These are phyloP conservation scores for Neonectria magnoliae DNA, from an alignment of 2,329 filamentous ascomycete species.

Conservation along the genomic window DNA sequence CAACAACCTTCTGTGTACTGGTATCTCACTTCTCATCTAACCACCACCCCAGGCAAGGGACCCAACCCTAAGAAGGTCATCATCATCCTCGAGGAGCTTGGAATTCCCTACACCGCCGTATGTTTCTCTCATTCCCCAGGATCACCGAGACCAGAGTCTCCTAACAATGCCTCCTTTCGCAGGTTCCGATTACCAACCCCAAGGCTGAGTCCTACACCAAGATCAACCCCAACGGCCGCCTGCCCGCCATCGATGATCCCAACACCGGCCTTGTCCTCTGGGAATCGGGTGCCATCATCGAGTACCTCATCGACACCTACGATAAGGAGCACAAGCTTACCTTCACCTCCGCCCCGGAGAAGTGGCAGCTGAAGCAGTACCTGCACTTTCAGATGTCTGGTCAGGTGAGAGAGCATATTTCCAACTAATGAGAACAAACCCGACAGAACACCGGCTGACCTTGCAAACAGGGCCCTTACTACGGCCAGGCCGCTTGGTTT, in stretches of 20 bases:
- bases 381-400: slow-evolving; percentile 52
- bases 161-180: not conserved
- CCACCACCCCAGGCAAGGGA: slow-evolving; percentile 29
- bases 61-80: slow-evolving; percentile 48
- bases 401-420: slow-evolving; percentile 37
- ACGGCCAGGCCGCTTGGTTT: slow-evolving; percentile 48
- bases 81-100: slow-evolving; percentile 51
- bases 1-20: not conserved
- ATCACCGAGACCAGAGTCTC: not conserved
- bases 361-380: slow-evolving; percentile 47
- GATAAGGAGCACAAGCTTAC: slow-evolving; percentile 44
- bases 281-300: slow-evolving; percentile 44
- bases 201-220: slow-evolving; percentile 38
- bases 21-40: slow-evolving; percentile 4
- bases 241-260: slow-evolving; percentile 47
- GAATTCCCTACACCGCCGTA: slow-evolving; percentile 47
- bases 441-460: not conserved
- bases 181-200: slow-evolving; percentile 38
- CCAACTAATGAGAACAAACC: not conserved
- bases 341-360: slow-evolving; percentile 39
- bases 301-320: slow-evolving; percentile 41
- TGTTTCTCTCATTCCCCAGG: not conserved
- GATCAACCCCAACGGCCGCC: slow-evolving; percentile 49
- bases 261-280: slow-evolving; percentile 48
- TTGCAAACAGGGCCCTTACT: slow-evolving; percentile 48